Evolutionary conservation across 768 basidiomycete species (phyloP).

Genomic region (Lepiota brunneoincarnata): DNA sequence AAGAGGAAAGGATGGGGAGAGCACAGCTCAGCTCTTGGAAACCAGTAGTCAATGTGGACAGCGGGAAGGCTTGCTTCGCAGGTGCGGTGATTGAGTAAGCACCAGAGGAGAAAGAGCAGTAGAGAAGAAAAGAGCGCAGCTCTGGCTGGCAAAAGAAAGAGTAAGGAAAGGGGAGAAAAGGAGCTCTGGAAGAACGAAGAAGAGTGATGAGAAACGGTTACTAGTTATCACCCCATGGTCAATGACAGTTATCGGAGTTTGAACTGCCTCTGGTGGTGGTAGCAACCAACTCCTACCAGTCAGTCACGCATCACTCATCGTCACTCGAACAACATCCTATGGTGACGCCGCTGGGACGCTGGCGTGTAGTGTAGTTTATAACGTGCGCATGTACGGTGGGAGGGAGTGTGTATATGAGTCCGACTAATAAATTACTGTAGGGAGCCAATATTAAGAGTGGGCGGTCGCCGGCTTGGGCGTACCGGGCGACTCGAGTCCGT

Average conservation of each 20-base stretch:
- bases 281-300: conserved; percentile 14
- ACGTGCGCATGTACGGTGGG: too few relatives aligned
- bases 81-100: neutral
- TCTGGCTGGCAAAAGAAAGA: conserved; percentile 24
- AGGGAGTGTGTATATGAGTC: neutral
- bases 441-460: conserved; percentile 2
- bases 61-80: conserved; percentile 21
- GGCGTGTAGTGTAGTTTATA: neutral
- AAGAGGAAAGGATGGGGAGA: conserved; percentile 14
- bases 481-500: neutral
- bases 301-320: conserved; percentile 7
- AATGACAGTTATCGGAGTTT: conserved; percentile 19
- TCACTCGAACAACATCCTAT: neutral
- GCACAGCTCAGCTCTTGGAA: conserved; percentile 4
- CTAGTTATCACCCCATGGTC: neutral
- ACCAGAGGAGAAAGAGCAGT: conserved; percentile 2
- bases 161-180: conserved; percentile 20
- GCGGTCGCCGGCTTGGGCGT: conserved; percentile 5
- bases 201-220: conserved; percentile 18
- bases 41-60: conserved; percentile 5
- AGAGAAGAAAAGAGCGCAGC: conserved; percentile 31
- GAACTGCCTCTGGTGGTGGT: conserved; percentile 7
- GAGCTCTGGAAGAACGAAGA: conserved; percentile 16
- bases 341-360: neutral
- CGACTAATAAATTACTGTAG: neutral